Evolutionary conservation across 192 early-diverging fungal species (phyloP), one percentile per base, ranked within the genome.

Genomic region (Chytriomyces sp.): DNA sequence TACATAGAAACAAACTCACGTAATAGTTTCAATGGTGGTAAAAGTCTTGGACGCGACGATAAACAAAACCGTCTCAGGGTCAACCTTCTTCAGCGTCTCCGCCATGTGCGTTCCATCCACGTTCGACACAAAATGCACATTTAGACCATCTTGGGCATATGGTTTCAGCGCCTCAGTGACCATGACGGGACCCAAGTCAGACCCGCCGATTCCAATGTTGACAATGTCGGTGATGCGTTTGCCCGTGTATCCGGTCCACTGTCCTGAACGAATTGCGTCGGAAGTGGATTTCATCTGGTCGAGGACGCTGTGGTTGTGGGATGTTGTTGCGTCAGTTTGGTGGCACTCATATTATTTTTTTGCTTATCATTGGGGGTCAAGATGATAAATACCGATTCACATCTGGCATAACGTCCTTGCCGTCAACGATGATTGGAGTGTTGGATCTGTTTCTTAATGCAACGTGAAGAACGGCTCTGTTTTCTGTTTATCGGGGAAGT

Each of bases 171-270:
- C 96, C 85, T 99, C 96, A n/a, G 96, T 98, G 23, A 96, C 97
- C 96, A 99, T 99, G 67, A 96, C 95, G 24, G 97, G 97, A 44
- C 97, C 97, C 47, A 98, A 87, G 83, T 98, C 97, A 4, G 96
- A 97, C 79, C 97, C 97, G 82, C 97, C 97, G 79, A 98, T 98
- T 73, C 97, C 97, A 86, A 98, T 97, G 89, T 98, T 98, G 82
- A 98, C 93, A 61, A 98, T 81, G 80, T 97, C 96, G 48, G 93
- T 95, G 80, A 98, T 98, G 53, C 86, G 77, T 82, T 97, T 87
- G 67, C 97, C 97, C 45, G 96, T 96, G 81, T 97, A 99, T 43
- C 97, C 97, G 81, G 89, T 96, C 97, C 97, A 99, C 46, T 84
- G 80, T 20, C 97, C 97, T 28, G 92, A 92, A 60, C 96, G 93